Evolutionary conservation across 768 basidiomycete genomes (phyloP), one percentile per base, ranked within the genome.

Genomic region (Mycena amicta): DNA sequence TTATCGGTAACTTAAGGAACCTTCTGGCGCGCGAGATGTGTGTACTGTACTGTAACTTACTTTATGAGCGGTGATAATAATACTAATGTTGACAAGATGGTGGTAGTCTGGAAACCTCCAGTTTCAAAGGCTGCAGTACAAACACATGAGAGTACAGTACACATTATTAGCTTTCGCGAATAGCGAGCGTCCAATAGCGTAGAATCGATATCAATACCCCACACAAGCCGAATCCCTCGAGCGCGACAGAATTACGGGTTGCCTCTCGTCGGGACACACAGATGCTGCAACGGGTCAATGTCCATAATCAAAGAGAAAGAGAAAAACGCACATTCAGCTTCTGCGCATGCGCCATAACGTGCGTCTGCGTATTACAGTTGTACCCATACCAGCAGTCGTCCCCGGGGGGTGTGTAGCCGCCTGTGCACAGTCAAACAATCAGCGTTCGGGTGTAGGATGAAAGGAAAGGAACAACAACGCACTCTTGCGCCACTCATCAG

Each of bases 311-410:
- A 46, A 28, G 51, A 55, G 29, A 31, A 55, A 29, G 18, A 8
- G 40, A 43, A 46, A 22, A n/a, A 26, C 41, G 25, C 13, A 55
- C 53, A 31, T 55, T 55, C 13, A 45, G 40, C n/a, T 25, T 55
- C n/a, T 45, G 28, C 27, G 53, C 53, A 31, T 55, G 53, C 11
- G 8, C 15, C 13, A 3, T 40, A 3, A 16, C 27, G 22, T 55
- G 53, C 6, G 41, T 43, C 43, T 55, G 53, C 5, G 25, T 22
- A 41, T 29, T 46, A 23, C 41, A 33, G 43, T 29, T 55, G 26
- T 41, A 46, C 29, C 26, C 53, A 27, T 45, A 55, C 53, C 53
- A 55, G 41, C 53, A 55, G 29, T 55, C 30, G 40, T 55, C 53
- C 13, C 6, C 22, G 4, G 53, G 53, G 3, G 29, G 41, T 16